These are phyloP conservation scores for Penicillium sp. DNA, from an alignment of 2,329 filamentous ascomycete species.

Conservation along the genomic window DNA sequence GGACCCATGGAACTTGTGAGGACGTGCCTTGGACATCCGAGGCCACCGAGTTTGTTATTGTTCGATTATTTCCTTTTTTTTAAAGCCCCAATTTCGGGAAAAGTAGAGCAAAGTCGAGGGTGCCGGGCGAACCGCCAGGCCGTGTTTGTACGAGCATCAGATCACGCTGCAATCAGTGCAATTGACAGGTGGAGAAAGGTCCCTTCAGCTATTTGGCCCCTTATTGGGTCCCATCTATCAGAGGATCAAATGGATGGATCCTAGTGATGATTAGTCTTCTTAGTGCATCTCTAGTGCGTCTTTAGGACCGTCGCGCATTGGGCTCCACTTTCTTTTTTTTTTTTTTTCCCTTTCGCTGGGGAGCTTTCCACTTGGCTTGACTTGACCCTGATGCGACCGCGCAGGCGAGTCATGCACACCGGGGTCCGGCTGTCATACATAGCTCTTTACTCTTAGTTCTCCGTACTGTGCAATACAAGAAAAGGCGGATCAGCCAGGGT, in stretches of 20 bases:
- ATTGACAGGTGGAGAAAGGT: slow-evolving; percentile 20
- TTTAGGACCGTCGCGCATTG: not conserved
- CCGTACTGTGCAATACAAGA: not conserved
- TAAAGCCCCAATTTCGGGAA: not conserved
- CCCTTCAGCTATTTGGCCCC: slow-evolving; percentile 1
- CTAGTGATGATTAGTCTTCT: slow-evolving; percentile 2
- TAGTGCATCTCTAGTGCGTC: not conserved
- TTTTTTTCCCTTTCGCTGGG: not conserved
- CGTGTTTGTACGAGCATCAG: not conserved
- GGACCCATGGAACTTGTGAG: not conserved
- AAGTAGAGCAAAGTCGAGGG: not conserved
- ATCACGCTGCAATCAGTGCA: slow-evolving; percentile 11
- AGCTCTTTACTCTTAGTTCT: not conserved
- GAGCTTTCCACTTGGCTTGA: not conserved
- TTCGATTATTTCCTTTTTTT: not conserved
- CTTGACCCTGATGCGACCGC: not conserved
- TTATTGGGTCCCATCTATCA: slow-evolving; percentile 14
- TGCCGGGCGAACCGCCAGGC: not conserved
- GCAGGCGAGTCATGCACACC: not conserved
- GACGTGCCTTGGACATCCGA: not conserved
- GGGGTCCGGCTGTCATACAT: not conserved
- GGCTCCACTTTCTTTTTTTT: not conserved
- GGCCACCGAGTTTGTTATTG: not conserved
- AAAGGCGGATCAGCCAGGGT: slow-evolving; percentile 2
- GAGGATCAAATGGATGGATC: not conserved